Base-by-base conservation (phyloP, 805 yeast genomes). In the Barnettozyma siamensis region DNA sequence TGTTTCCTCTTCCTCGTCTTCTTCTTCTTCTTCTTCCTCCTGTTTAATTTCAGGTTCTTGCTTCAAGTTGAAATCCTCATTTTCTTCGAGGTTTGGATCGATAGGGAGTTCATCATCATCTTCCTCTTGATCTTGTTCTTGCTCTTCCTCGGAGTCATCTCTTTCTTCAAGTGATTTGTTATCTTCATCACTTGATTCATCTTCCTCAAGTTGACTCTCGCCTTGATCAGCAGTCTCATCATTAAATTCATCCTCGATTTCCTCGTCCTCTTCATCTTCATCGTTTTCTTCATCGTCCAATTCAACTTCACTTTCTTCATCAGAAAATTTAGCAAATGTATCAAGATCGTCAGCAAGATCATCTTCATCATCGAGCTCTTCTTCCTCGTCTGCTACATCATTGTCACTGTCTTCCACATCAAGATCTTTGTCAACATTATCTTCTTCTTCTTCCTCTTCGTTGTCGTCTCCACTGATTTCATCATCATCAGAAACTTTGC, bases 311-410 rank as follows among this genome's bases (percentile, higher is more conserved):
- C 15, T 29, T 16, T 20, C 26, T 6, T 33, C 31, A 26, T 15
- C 16, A 7, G 16, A n/a, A 20, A 34, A 18, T 9, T 30, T 16
- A 17, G 21, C 38, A 29, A 21, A 21, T 5, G 23, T 32, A 7
- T 42, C 47, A 6, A 31, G 37, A 21, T 45, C 46, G 11, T 44
- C 41, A 27, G 31, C n/a, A 7, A 23, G 30, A 2, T 38, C 46
- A 5, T 31, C 42, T 8, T 42, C 45, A 4, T 39, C 41, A 4
- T 37, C 45, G 7, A 43, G 38, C 11, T 30, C 33, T 12, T 27
- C 40, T 9, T 40, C 45, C 12, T 48, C 44, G 24, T 21, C 24
- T 7, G 6, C 24, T 21, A 7, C 24, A 21, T 21, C 24, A 21
- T n/a, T n/a, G n/a, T n/a, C n/a, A n/a, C n/a, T n/a, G 24, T 7